These are phyloP conservation scores for Ceratorhiza oryzae-sativae DNA, from an alignment of 1,284 basidiomycete species.

Conservation along the genomic window DNA sequence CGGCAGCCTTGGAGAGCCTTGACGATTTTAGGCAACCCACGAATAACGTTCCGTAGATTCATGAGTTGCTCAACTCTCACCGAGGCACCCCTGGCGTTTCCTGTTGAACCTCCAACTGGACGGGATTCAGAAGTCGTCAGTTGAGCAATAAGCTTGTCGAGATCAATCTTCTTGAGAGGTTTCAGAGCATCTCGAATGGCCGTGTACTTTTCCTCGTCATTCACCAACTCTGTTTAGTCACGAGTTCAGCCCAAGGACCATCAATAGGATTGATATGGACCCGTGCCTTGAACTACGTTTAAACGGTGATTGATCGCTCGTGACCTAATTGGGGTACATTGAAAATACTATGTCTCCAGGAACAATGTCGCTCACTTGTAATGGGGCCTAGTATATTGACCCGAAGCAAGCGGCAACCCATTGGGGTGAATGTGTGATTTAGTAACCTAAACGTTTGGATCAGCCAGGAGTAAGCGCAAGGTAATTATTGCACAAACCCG, in stretches of 20 bases:
- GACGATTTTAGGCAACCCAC: conserved; percentile 66
- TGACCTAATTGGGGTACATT: too few relatives aligned
- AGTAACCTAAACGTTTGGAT: conserved; percentile 24
- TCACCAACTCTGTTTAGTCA: conserved; percentile 66
- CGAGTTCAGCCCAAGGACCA: too few relatives aligned
- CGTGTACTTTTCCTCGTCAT: conserved; percentile 75
- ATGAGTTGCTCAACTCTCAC: conserved; percentile 78
- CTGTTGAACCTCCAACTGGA: conserved; percentile 49
- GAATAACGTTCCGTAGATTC: conserved; percentile 72
- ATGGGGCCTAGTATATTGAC: conserved; percentile 85
- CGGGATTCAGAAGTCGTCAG: conserved; percentile 68
- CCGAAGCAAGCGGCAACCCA: conserved; percentile 81
- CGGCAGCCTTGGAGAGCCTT: conserved; percentile 65
- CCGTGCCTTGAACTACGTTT: conserved; percentile 49
- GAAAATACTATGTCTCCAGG: too few relatives aligned
- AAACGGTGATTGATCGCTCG: conserved; percentile 52
- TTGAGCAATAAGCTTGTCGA: conserved; percentile 83
- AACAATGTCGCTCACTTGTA: conserved; percentile 70
- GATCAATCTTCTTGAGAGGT: conserved; percentile 77
- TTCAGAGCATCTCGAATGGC: conserved; percentile 74
- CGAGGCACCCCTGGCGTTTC: conserved; percentile 67
- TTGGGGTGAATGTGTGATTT: conserved; percentile 85
- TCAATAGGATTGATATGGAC: background rate
- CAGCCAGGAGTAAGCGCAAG: background rate
- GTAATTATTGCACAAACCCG: conserved; percentile 60